Percentiles rank a stretch among this genome's conserved stretches.
These are phyloP conservation scores for Pleodorina starrii DNA, from an alignment of 139 green algal species.

Conservation along the genomic window DNA sequence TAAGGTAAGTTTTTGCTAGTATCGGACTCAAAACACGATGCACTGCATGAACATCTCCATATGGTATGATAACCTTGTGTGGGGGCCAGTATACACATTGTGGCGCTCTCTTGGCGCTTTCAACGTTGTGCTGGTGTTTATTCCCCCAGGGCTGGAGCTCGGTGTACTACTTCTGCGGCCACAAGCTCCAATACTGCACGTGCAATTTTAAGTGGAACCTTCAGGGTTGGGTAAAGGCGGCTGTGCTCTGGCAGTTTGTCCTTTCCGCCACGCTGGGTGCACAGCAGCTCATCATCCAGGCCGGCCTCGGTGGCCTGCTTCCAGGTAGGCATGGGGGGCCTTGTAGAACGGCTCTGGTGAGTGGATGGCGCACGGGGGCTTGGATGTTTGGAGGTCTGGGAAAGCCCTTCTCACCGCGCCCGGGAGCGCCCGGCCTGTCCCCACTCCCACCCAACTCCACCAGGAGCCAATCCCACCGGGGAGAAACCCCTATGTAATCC, in stretches of 20 bases:
- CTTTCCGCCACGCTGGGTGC: slow-evolving; percentile 63
- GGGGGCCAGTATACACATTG: no score
- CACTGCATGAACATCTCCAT: not conserved
- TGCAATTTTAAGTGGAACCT: slow-evolving; percentile 83
- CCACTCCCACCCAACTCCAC: no score
- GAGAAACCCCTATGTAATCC: no score
- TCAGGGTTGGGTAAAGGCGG: slow-evolving; percentile 77
- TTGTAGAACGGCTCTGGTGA: no score
- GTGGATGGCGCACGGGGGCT: no score
- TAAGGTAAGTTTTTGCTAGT: slow-evolving; percentile 11
- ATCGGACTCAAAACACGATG: not conserved
- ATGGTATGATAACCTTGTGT: no score
- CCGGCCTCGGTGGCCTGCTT: slow-evolving; percentile 79
- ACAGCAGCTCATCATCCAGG: slow-evolving; percentile 74
- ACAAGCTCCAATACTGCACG: slow-evolving; percentile 77
- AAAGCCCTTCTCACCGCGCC: no score
- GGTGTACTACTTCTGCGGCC: slow-evolving; percentile 90
- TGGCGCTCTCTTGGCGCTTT: no score
- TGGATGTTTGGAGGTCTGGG: no score
- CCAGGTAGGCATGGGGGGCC: slow-evolving; percentile 71
- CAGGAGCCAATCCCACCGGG: no score
- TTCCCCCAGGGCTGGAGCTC: slow-evolving; percentile 65
- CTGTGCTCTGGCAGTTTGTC: slow-evolving; percentile 39
- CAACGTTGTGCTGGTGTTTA: not conserved
- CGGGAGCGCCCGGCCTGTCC: no score